These are phyloP conservation scores for Candida ipomoeae DNA, from an alignment of 805 yeast species.

Conservation along the genomic window DNA sequence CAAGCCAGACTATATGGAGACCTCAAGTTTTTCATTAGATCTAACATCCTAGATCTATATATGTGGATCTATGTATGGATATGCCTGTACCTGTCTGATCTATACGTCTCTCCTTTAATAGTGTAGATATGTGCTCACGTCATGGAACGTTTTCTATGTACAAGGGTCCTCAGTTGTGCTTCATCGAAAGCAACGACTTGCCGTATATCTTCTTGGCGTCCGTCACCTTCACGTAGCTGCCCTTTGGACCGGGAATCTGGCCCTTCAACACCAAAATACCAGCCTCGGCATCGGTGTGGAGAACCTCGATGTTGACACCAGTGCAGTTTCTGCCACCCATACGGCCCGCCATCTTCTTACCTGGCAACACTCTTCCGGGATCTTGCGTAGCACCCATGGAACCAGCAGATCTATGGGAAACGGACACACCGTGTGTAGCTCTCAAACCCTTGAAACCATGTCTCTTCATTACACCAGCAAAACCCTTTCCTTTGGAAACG, in stretches of 20 bases:
- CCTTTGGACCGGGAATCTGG: conserved; percentile 84
- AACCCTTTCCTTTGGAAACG: conserved; percentile 88
- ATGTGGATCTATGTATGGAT: no score
- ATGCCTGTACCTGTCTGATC: no score
- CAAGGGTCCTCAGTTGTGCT: neutral
- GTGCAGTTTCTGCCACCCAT: conserved; percentile 82
- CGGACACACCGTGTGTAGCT: conserved; percentile 94
- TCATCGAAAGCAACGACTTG: conserved; percentile 25
- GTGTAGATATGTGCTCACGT: neutral
- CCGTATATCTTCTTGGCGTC: conserved; percentile 67
- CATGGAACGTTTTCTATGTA: conserved; percentile 1
- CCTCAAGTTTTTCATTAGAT: no score
- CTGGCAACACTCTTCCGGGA: conserved; percentile 95
- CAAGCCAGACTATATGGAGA: no score
- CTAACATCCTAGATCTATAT: no score
- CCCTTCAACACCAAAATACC: conserved; percentile 86
- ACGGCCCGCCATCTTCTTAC: conserved; percentile 97
- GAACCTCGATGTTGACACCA: conserved; percentile 66
- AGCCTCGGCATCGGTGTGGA: conserved; percentile 74
- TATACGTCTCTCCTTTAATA: no score
- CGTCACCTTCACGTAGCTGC: conserved; percentile 65
- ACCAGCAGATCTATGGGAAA: conserved; percentile 93
- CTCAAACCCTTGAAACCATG: conserved; percentile 83
- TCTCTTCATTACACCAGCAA: conserved; percentile 97
- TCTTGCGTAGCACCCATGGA: conserved; percentile 93